Conservation (phyloP, 73 alveolate species). For the Paramecium pentaurelia region DNA sequence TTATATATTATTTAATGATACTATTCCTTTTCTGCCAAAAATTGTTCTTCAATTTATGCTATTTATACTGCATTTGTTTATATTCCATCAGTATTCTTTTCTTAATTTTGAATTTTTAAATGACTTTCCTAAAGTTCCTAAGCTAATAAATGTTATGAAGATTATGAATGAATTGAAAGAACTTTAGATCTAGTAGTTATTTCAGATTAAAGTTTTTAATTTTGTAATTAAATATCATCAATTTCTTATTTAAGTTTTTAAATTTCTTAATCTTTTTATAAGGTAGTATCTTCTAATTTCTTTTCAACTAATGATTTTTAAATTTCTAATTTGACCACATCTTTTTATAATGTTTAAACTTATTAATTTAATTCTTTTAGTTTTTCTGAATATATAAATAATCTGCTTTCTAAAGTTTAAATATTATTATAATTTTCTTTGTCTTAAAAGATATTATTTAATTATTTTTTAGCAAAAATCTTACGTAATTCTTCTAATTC, state of each 20-base stretch:
- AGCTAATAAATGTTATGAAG: background rate
- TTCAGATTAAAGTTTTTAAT: background rate
- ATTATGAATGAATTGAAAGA: background rate
- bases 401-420: background rate
- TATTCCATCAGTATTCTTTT: background rate
- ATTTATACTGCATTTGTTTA: background rate
- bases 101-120: background rate
- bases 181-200: background rate
- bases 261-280: background rate
- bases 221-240: background rate
- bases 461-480: background rate
- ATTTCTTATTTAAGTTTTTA: background rate
- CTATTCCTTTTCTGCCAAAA: background rate
- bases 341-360: background rate
- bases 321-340: background rate
- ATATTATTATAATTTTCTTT: background rate
- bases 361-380: background rate
- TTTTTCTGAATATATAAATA: background rate
- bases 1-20: background rate
- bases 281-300: background rate
- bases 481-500: background rate
- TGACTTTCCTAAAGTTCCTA: background rate
- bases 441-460: background rate
- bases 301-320: background rate
- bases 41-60: background rate